phyloP scores from a whole-genome alignment of 805 yeast species.

The Barnettozyma pratensis region DNA sequence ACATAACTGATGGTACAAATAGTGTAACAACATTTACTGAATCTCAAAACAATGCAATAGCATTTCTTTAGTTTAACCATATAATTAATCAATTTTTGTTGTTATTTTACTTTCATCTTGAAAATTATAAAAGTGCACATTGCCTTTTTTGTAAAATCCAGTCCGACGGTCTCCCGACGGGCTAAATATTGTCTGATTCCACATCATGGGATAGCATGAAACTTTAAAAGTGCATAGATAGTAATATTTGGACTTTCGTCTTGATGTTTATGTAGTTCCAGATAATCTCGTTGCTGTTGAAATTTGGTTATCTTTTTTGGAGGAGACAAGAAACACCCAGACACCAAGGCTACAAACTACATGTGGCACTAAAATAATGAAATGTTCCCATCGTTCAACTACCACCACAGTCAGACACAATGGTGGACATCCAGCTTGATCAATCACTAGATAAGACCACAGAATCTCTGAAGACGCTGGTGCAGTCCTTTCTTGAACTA shows the following conservation, averaged over 20 bases:
- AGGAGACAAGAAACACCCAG: background rate
- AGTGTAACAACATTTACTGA: too few species aligned
- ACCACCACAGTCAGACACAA: slow-evolving; percentile 2
- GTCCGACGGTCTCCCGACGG: background rate
- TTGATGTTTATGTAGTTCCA: too few species aligned
- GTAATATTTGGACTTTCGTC: too few species aligned
- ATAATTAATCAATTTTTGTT: too few species aligned
- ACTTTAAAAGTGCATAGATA: too few species aligned
- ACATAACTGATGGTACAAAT: background rate
- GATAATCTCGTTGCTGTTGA: too few species aligned
- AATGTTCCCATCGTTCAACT: background rate
- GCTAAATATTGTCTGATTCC: too few species aligned
- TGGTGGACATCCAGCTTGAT: slow-evolving; percentile 18
- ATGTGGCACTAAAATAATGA: background rate
- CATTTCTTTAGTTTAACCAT: too few species aligned
- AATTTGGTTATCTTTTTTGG: too few species aligned
- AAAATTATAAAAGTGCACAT: background rate
- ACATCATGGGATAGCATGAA: too few species aligned
- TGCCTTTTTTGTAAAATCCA: background rate
- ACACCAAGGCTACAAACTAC: background rate
- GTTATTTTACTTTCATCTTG: background rate
- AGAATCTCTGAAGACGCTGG: slow-evolving; percentile 40
- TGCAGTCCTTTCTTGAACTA: slow-evolving; percentile 80
- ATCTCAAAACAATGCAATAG: too few species aligned
- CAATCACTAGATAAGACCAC: slow-evolving; percentile 25